phyloP scores from a whole-genome alignment of 768 basidiomycete species.

The Rossbeevera mucosa region DNA sequence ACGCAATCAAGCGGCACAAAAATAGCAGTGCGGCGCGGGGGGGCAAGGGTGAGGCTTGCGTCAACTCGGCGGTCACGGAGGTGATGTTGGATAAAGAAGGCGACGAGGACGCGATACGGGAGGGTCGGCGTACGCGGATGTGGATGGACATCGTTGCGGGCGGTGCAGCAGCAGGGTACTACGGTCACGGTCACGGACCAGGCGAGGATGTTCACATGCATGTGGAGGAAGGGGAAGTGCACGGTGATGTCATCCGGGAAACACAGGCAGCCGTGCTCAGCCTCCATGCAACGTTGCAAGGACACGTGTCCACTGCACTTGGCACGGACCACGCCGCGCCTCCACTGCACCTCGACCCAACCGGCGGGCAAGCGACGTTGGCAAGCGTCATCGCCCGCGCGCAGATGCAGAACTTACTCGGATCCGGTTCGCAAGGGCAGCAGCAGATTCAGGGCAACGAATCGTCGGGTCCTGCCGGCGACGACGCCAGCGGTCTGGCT shows the following conservation, averaged over 20 bases:
- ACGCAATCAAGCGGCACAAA: conserved; percentile 77
- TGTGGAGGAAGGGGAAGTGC: conserved; percentile 62
- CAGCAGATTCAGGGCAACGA: conserved; percentile 6
- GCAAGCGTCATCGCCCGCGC: conserved; percentile 72
- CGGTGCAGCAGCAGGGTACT: conserved; percentile 12
- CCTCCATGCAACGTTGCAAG: conserved; percentile 53
- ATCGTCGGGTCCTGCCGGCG: neutral
- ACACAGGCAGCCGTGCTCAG: conserved; percentile 51
- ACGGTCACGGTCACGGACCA: conserved; percentile 8
- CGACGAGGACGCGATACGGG: conserved; percentile 38
- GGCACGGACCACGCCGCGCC: conserved; percentile 36
- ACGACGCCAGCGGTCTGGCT: neutral
- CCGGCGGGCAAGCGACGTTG: conserved; percentile 60
- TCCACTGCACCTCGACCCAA: conserved; percentile 37
- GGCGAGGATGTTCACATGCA: conserved; percentile 14
- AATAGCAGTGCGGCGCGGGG: conserved; percentile 52
- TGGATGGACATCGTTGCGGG: conserved; percentile 58
- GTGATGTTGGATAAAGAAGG: conserved; percentile 45
- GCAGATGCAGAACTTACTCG: conserved; percentile 44
- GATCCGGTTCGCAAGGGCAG: conserved; percentile 10
- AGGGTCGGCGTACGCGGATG: conserved; percentile 57
- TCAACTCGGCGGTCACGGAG: conserved; percentile 57
- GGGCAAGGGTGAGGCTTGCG: conserved; percentile 48
- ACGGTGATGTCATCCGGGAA: conserved; percentile 41
- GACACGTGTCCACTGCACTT: conserved; percentile 52